A percentile compares a stretch with the other conserved stretches of the same genome.
phyloP scores from a whole-genome alignment of 129 eudicot genomes.

The Chrysanthemum seticuspe region DNA sequence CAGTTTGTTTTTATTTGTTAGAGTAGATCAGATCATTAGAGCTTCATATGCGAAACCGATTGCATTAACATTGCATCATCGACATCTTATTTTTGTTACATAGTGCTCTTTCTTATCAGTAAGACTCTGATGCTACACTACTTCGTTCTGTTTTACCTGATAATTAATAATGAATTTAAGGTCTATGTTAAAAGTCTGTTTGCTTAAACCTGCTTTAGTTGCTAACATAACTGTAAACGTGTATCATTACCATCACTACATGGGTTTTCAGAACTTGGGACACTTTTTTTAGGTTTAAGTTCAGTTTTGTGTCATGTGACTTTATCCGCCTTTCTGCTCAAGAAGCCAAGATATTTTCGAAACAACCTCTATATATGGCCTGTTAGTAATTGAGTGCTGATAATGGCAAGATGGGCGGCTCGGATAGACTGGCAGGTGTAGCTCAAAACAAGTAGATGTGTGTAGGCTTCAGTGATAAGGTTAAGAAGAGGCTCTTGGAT shows the following conservation, averaged over 20 bases:
- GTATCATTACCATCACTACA: neutral
- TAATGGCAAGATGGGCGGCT: too few relatives aligned
- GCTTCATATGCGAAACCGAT: neutral
- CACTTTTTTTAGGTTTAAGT: too few relatives aligned
- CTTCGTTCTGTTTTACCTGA: neutral
- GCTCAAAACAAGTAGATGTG: too few relatives aligned
- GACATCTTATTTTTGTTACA: too few relatives aligned
- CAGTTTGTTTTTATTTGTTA: neutral
- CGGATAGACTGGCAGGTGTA: too few relatives aligned
- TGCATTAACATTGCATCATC: neutral
- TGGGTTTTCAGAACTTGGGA: neutral
- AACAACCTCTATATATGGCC: too few relatives aligned
- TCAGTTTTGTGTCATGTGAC: neutral
- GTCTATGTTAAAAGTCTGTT: neutral
- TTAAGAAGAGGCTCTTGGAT: too few relatives aligned
- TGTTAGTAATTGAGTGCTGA: too few relatives aligned
- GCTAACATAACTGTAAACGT: neutral
- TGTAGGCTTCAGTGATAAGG: too few relatives aligned
- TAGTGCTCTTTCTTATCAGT: constrained; percentile 1
- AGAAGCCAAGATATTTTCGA: neutral
- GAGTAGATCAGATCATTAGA: neutral
- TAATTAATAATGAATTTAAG: neutral
- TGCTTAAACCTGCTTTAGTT: neutral
- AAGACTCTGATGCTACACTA: constrained; percentile 3
- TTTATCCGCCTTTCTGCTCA: neutral